Evolutionary conservation across 2,329 filamentous ascomycete species (phyloP).

Genomic region (Penicillium sp.): DNA sequence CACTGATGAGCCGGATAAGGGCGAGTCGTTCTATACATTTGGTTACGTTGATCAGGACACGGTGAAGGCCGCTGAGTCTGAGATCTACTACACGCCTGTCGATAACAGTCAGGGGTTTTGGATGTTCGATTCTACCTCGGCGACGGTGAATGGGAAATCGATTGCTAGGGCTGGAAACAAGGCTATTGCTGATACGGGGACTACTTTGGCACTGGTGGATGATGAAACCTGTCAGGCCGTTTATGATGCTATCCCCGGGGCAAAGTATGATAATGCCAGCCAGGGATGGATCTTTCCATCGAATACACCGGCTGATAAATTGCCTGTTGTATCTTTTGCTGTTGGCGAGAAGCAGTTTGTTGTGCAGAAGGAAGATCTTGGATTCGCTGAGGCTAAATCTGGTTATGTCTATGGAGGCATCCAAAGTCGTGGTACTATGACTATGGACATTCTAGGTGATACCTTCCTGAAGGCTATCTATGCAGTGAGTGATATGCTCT

Average conservation of each 20-base stretch:
- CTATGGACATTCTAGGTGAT: constrained; percentile 64
- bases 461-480: constrained; percentile 65
- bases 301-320: constrained; percentile 47
- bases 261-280: constrained; percentile 52
- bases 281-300: constrained; percentile 66
- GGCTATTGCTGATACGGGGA: constrained; percentile 70
- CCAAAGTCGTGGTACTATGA: constrained; percentile 58
- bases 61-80: constrained; percentile 51
- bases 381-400: constrained; percentile 55
- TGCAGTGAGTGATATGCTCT: constrained; percentile 45
- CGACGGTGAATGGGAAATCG: constrained; percentile 56
- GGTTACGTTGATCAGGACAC: constrained; percentile 67
- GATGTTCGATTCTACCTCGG: constrained; percentile 59
- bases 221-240: constrained; percentile 61
- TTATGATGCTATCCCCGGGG: constrained; percentile 62
- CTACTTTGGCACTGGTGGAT: constrained; percentile 63
- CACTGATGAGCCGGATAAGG: constrained; percentile 40
- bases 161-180: constrained; percentile 55
- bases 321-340: constrained; percentile 62
- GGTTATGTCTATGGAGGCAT: constrained; percentile 63
- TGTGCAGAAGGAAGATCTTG: constrained; percentile 62
- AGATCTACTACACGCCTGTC: constrained; percentile 59
- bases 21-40: constrained; percentile 67
- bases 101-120: constrained; percentile 67
- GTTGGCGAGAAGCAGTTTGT: constrained; percentile 60